Percentiles rank a stretch among this genome's conserved stretches.
Conservation (phyloP, 2,329 filamentous ascomycete genomes). For the Scedosporium apiospermum region DNA sequence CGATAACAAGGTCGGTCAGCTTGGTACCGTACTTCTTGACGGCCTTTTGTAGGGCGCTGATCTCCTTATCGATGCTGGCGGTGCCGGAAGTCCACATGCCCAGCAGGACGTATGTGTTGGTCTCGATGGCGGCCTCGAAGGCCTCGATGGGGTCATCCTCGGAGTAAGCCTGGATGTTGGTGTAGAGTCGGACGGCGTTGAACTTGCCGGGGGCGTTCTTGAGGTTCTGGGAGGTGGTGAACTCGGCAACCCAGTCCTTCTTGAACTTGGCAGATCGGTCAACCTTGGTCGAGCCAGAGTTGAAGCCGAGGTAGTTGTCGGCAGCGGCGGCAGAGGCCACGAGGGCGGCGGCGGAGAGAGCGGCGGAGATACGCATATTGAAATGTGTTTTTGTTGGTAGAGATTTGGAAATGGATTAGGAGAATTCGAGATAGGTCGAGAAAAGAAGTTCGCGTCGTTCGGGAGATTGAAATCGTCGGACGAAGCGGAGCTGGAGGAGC, state of each 20-base stretch:
- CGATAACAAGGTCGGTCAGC: constrained; percentile 60
- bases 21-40: constrained; percentile 57
- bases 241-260: constrained; percentile 60
- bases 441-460: background rate
- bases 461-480: background rate
- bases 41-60: constrained; percentile 60
- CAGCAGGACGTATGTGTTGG: constrained; percentile 68
- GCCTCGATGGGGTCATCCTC: constrained; percentile 57
- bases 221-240: constrained; percentile 55
- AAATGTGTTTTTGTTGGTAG: background rate
- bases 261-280: constrained; percentile 51
- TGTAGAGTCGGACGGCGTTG: constrained; percentile 63
- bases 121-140: constrained; percentile 74
- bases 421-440: background rate
- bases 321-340: constrained; percentile 8
- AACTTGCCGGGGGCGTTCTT: constrained; percentile 53
- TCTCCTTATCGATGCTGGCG: constrained; percentile 58
- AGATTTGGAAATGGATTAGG: background rate
- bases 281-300: constrained; percentile 57
- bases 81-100: constrained; percentile 74
- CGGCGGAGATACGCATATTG: constrained; percentile 11
- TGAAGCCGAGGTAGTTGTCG: constrained; percentile 55
- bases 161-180: constrained; percentile 51
- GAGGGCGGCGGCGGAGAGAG: constrained; percentile 7
- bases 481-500: background rate